Conservation (phyloP, 179 eudicot genomes). For the Gypsophila paniculata region DNA sequence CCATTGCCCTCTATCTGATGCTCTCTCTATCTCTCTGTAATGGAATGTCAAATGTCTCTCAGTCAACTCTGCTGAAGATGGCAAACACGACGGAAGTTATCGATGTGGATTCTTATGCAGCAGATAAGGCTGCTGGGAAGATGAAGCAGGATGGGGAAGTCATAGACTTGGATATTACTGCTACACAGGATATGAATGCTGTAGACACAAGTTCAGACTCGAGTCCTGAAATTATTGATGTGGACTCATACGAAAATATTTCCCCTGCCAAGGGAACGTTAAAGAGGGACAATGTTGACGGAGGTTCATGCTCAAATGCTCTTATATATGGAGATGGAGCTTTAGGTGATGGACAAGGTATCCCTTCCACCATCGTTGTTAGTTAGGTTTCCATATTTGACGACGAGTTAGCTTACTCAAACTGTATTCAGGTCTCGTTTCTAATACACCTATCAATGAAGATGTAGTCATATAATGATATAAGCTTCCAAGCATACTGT, state of each 20-base stretch:
- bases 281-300: neutral
- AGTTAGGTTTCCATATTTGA: neutral
- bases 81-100: constrained; percentile 9
- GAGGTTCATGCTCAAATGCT: constrained; percentile 4
- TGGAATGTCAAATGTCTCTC: neutral
- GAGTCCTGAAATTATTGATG: neutral
- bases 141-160: constrained; percentile 4
- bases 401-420: constrained; percentile 1
- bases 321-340: neutral
- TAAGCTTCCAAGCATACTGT: constrained; percentile 3
- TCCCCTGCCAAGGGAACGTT: neutral
- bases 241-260: neutral
- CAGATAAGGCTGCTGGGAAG: constrained; percentile 12
- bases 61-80: constrained; percentile 9
- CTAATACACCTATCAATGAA: neutral
- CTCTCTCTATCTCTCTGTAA: neutral
- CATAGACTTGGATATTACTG: constrained; percentile 11
- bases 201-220: neutral
- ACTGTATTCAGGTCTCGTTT: neutral
- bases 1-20: neutral
- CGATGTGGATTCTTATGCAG: constrained; percentile 11
- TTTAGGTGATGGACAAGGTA: constrained; percentile 7
- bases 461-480: neutral
- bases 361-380: neutral
- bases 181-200: neutral